Evolutionary conservation across 495 filamentous ascomycete genomes (phyloP), one percentile per base, ranked within the genome.

Genomic region (Amniculicola lignicola): DNA sequence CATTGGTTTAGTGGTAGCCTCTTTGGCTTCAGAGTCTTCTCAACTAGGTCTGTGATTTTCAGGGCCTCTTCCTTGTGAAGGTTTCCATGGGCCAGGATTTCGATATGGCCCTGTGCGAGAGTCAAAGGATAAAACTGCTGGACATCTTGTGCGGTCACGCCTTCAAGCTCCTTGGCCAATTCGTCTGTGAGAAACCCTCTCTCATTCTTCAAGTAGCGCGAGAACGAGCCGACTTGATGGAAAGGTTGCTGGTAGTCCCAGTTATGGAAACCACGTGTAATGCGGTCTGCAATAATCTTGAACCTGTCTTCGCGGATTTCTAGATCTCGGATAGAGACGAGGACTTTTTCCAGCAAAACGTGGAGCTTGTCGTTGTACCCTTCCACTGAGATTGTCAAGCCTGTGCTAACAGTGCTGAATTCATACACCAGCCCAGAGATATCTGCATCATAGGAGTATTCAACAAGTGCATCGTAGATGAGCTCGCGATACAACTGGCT

Each of bases 301-400:
- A 96, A 97, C 4, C 93, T 83, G 52, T 92, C 90, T 4, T 86
- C 81, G 54, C 82, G 84, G 62, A 97, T 75, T 31, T 87, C 82
- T 2, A 97, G 74, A 57, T 94, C 87, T 36, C 87, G 82, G 84
- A 97, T 92, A 11, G 85, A 90, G 14, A 82, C 73, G 18, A 97
- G 76, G 16, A 99, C 86, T 66, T 96, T 96, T 61, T 97, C 90
- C 51, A 97, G 70, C 7, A 99, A 79, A 12, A 94, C 89, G 0
- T 87, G 72, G 69, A 99, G 82, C 76, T 97, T 99, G 71, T 97
- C 93, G 63, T 93, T 97, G 72, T 97, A 99, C 1, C 93, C 93
- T 11, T 81, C 82, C 15, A 97, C 79, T 28, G 86, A 85, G 33
- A 96, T 77, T 51, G 88, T 84, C 21, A 97, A 64, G 0, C 94